A percentile compares a stretch with the other conserved stretches of the same genome.
Evolutionary conservation across 371 early-diverging fungal species (phyloP).

Genomic region (Mortierella sp.): DNA sequence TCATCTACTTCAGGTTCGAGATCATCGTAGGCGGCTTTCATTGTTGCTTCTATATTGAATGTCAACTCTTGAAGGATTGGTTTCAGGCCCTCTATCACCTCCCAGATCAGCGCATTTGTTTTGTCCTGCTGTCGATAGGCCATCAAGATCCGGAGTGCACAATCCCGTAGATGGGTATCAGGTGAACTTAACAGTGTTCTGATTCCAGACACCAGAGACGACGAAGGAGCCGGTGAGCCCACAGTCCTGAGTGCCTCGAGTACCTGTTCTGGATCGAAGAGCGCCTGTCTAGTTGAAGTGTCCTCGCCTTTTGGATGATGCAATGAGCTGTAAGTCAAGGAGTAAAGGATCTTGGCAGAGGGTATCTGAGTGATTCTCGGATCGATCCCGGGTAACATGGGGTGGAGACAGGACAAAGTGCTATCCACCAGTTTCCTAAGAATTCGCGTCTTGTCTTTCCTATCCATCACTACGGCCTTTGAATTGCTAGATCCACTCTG

Average conservation of each 20-base stretch:
- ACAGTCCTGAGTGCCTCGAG: slow-evolving; percentile 1
- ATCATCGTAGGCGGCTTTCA: no score
- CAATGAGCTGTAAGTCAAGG: slow-evolving; percentile 4
- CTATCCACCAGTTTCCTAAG: slow-evolving; percentile 10
- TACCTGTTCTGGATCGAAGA: slow-evolving; percentile 11
- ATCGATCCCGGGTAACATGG: slow-evolving; percentile 22
- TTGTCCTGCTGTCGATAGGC: slow-evolving; percentile 18
- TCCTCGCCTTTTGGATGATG: no score
- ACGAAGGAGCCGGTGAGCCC: no score
- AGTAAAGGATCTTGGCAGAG: slow-evolving; percentile 40
- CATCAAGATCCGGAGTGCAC: slow-evolving; percentile 31
- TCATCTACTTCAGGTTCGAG: no score
- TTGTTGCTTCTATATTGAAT: no score
- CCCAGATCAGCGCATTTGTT: slow-evolving; percentile 19
- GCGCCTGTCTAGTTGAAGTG: background rate
- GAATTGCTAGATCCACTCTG: no score
- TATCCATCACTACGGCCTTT: no score
- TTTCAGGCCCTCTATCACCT: slow-evolving; percentile 3
- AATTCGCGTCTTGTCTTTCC: no score
- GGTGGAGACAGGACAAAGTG: slow-evolving; percentile 17
- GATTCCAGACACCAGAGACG: slow-evolving; percentile 2
- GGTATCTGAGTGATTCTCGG: slow-evolving; percentile 26
- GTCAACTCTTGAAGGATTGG: slow-evolving; percentile 3
- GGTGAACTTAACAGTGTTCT: slow-evolving; percentile 20
- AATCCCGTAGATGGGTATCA: slow-evolving; percentile 35